These are phyloP conservation scores for Daldinia decipiens DNA, from an alignment of 495 filamentous ascomycete species.

Conservation along the genomic window DNA sequence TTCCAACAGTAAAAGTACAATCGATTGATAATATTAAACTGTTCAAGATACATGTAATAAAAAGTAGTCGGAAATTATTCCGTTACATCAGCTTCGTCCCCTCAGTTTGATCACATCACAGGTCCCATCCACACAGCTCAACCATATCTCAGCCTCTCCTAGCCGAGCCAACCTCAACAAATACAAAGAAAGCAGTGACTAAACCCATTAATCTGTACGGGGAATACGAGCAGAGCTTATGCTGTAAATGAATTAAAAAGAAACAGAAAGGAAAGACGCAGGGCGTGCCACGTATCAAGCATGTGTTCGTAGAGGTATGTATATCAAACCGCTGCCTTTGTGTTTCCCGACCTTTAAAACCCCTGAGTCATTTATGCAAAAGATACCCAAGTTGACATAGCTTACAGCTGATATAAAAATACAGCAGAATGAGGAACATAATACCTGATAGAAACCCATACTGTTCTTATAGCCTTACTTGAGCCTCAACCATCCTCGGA, in stretches of 20 bases:
- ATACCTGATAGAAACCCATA: slow-evolving; percentile 1
- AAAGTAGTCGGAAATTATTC: slow-evolving; percentile 19
- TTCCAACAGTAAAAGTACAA: background rate
- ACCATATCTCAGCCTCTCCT: slow-evolving; percentile 2
- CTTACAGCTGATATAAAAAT: background rate
- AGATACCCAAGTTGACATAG: background rate
- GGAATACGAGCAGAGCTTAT: background rate
- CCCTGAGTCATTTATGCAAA: slow-evolving; percentile 16
- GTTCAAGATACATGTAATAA: background rate
- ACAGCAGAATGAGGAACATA: slow-evolving; percentile 18
- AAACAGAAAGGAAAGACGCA: background rate
- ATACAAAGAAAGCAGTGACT: background rate
- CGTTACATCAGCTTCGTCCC: slow-evolving; percentile 23
- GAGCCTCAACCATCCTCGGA: background rate
- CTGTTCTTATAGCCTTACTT: slow-evolving; percentile 6
- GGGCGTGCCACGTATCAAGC: background rate
- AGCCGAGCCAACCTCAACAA: background rate
- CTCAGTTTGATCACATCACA: slow-evolving; percentile 24
- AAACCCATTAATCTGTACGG: background rate
- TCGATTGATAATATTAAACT: background rate
- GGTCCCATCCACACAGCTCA: slow-evolving; percentile 1
- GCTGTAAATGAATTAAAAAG: background rate
- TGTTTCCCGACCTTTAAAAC: slow-evolving; percentile 8
- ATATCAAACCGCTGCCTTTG: slow-evolving; percentile 23
- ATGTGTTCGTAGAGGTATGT: slow-evolving; percentile 33